A percentile compares a stretch with the other conserved stretches of the same genome.
Conservation (phyloP, 805 yeast species). For the Teunomyces pallodes region DNA sequence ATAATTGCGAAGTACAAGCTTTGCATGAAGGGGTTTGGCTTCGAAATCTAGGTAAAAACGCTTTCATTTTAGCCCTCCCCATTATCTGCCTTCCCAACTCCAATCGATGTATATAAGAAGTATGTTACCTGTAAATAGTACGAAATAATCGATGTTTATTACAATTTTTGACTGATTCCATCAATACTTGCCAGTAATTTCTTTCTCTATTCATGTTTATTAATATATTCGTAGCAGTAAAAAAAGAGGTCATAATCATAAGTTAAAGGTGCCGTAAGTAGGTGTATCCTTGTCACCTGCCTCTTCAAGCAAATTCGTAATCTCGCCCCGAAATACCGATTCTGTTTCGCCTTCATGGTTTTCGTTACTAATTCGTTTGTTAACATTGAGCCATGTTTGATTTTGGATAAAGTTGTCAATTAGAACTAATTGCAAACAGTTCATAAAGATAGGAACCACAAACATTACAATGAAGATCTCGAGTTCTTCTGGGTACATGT, state of each 20-base stretch:
- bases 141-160: neutral
- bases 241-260: neutral
- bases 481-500: slow-evolving; percentile 66
- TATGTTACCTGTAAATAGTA: neutral
- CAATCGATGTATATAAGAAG: neutral
- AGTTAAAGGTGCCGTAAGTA: neutral
- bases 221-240: neutral
- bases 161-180: no score
- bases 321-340: neutral
- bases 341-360: slow-evolving; percentile 12
- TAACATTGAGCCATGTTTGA: slow-evolving; percentile 38
- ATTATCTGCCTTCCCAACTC: slow-evolving; percentile 3
- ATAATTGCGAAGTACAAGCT: slow-evolving; percentile 69
- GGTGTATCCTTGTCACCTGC: neutral
- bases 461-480: slow-evolving; percentile 88
- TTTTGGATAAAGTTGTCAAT: slow-evolving; percentile 73
- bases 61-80: no score
- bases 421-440: slow-evolving; percentile 68
- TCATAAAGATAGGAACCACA: slow-evolving; percentile 70
- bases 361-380: slow-evolving; percentile 16
- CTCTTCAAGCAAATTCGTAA: neutral
- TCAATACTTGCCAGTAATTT: no score
- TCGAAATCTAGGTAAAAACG: slow-evolving; percentile 36
- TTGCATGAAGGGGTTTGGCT: slow-evolving; percentile 94
- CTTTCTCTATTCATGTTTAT: no score